A percentile compares a stretch with the other conserved stretches of the same genome.
phyloP scores from a whole-genome alignment of 169 alveolate genomes.

The Babesia divergens region DNA sequence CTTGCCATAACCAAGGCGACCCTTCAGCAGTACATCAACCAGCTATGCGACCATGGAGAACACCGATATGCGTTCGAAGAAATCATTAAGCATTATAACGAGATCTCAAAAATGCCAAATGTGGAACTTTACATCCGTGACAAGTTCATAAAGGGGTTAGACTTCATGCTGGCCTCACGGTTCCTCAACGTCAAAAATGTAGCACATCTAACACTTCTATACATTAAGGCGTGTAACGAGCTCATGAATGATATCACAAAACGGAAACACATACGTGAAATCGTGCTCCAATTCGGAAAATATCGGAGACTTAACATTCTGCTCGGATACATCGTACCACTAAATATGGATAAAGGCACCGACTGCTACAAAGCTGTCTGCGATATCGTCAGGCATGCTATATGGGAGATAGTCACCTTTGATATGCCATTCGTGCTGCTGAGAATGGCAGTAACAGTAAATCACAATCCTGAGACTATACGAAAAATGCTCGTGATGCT shows the following conservation, averaged over 20 bases:
- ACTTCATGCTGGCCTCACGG: not conserved
- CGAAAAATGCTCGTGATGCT: not conserved
- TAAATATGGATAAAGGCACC: not conserved
- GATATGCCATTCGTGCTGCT: slow-evolving; percentile 15
- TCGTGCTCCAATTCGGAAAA: slow-evolving; percentile 1
- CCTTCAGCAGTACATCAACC: not conserved
- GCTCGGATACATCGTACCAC: slow-evolving; percentile 6
- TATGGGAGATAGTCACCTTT: not conserved
- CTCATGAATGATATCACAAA: not conserved
- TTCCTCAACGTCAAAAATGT: not conserved
- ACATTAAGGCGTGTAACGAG: not conserved
- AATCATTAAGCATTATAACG: not conserved
- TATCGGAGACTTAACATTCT: slow-evolving; percentile 12
- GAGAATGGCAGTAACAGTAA: slow-evolving; percentile 14
- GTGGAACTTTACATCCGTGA: not conserved
- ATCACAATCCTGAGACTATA: not conserved
- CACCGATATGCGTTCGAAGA: not conserved
- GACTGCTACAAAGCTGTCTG: not conserved
- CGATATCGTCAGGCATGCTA: not conserved
- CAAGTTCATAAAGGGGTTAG: not conserved
- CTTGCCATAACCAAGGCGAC: not conserved
- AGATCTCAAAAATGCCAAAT: not conserved
- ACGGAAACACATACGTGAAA: not conserved
- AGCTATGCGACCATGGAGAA: not conserved
- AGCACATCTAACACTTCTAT: not conserved